Evolutionary conservation across 2,329 filamentous ascomycete species (phyloP), one percentile per base, ranked within the genome.

Genomic region (Trichophyton mentagrophytes): DNA sequence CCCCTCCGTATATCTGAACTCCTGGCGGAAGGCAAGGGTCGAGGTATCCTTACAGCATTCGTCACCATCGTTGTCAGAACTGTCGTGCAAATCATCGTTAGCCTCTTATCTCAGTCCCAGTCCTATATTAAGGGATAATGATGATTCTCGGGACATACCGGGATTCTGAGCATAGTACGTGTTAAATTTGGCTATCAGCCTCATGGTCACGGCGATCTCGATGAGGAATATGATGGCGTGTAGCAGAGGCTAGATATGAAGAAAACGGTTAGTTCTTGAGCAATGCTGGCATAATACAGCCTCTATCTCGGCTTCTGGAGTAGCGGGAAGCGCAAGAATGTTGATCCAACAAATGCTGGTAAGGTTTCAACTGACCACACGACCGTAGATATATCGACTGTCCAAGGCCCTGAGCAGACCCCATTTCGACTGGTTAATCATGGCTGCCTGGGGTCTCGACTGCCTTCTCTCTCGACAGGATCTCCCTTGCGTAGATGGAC

Each of bases 31-130:
- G 11, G 33, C 33, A 38, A 13, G 64, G 51, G 51, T 44, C n/a
- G 42, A 59, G 62, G 57, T 49, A 66, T 60, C 72, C 82, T 71
- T 83, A 87, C 87, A 66, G 93, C 89, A 78, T 99, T 99, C 73
- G 92, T 96, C 71, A 96, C 89, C 92, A 99, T 99, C 76, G 95
- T 99, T 64, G 93, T 99, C 69, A 99, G 83, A 47, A 99, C 89
- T 88, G 71, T 62, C 11, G 58, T 42, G 62, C 38, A 33, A 61
- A 33, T 27, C 44, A 33, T 27, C 20, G 22, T 44, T 36, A 33
- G 56, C n/a, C 25, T 27, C 25, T 33, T 36, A 33, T 30, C 30
- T 55, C 20, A 22, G 13, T 46, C 55, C 38, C 40, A n/a, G 56
- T 17, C 15, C 7, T n/a, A 46, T 15, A 56, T 49, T 22, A 15